These are phyloP conservation scores for Alternaria sp. DNA, from an alignment of 2,329 filamentous ascomycete genomes.

Conservation along the genomic window DNA sequence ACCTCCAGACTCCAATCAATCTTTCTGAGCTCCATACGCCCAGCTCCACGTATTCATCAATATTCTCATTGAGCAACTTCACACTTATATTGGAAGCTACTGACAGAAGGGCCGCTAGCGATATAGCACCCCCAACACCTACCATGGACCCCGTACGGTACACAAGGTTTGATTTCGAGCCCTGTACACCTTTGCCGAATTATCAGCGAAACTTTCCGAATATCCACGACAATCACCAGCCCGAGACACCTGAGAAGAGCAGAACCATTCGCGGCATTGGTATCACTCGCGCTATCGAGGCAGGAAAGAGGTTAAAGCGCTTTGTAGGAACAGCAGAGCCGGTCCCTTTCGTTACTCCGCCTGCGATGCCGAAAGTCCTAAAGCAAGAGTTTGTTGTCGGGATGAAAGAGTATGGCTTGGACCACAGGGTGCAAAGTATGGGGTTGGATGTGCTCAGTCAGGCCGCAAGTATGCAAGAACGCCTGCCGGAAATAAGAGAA, in stretches of 20 bases:
- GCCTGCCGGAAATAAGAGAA: constrained; percentile 5
- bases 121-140: not conserved
- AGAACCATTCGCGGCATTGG: constrained; percentile 1
- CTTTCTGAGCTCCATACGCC: constrained; percentile 4
- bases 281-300: constrained; percentile 9
- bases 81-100: not conserved
- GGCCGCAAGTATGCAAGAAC: not conserved
- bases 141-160: not conserved
- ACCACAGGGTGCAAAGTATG: not conserved
- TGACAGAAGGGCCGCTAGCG: not conserved
- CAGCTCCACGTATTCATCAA: not conserved
- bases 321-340: constrained; percentile 19
- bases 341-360: constrained; percentile 22
- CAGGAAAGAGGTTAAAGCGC: constrained; percentile 20
- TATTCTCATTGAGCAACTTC: constrained; percentile 5
- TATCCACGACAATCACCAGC: constrained; percentile 4
- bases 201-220: not conserved
- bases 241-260: constrained; percentile 3
- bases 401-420: constrained; percentile 16
- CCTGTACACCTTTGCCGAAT: not conserved
- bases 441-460: not conserved
- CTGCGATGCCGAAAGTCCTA: constrained; percentile 14
- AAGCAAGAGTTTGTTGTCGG: constrained; percentile 13
- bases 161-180: not conserved
- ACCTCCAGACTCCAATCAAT: constrained; percentile 4